A percentile compares a stretch with the other conserved stretches of the same genome.
phyloP scores from a whole-genome alignment of 345 rosid species.

The Erysimum cheiranthoides region DNA sequence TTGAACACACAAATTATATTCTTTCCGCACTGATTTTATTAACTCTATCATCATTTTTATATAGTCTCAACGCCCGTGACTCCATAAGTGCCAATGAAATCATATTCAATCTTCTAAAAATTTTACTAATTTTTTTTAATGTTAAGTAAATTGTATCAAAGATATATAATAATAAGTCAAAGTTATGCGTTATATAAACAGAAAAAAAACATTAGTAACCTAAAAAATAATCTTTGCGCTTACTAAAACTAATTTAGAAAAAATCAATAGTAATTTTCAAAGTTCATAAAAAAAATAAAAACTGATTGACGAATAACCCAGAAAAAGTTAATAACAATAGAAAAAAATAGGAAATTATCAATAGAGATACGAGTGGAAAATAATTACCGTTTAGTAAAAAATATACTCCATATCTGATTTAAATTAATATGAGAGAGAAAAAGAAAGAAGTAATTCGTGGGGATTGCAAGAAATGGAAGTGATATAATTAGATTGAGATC shows the following conservation, averaged over 20 bases:
- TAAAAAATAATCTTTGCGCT: neutral
- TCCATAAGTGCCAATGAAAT: neutral
- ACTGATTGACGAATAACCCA: too few relatives aligned
- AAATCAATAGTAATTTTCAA: too few relatives aligned
- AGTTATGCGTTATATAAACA: neutral
- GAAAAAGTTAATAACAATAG: too few relatives aligned
- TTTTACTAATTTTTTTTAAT: neutral
- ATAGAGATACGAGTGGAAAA: neutral
- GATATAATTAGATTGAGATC: slow-evolving; percentile 47
- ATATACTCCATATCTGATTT: slow-evolving; percentile 8
- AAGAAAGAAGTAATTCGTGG: slow-evolving; percentile 27
- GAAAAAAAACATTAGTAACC: neutral
- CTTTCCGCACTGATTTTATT: neutral
- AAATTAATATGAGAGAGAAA: slow-evolving; percentile 6
- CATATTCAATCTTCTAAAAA: neutral
- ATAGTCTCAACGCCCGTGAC: neutral
- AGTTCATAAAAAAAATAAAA: too few relatives aligned
- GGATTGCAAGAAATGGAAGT: neutral
- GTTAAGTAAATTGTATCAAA: neutral
- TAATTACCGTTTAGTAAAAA: slow-evolving; percentile 26
- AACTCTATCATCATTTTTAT: neutral
- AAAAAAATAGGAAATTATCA: neutral
- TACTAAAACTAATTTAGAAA: neutral
- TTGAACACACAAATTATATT: neutral
- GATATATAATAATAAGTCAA: neutral